Percentiles rank a stretch among this genome's conserved stretches.
Conservation (phyloP, 139 green algal species). For the Chlamydomonas schloesseri region DNA sequence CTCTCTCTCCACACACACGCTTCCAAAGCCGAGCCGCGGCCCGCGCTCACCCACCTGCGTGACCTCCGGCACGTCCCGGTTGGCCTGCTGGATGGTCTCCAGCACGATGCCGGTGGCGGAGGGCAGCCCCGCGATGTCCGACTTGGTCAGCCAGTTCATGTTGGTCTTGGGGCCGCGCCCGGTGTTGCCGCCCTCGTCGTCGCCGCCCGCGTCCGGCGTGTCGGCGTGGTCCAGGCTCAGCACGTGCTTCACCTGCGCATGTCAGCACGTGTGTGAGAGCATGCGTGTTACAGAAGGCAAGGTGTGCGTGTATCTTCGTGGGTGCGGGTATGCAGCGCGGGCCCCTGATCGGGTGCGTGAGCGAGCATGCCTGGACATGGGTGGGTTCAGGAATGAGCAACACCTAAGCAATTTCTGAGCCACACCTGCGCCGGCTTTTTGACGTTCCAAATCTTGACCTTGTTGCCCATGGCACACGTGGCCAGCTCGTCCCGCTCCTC, state of each 20-base stretch:
- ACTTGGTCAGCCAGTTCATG: constrained; percentile 57
- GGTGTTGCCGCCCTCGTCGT: neutral
- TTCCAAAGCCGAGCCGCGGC: neutral
- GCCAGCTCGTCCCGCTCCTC: constrained; percentile 59
- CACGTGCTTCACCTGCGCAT: constrained; percentile 32
- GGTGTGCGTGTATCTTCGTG: too few relatives aligned
- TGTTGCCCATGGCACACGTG: constrained; percentile 72
- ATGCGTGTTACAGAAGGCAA: too few relatives aligned
- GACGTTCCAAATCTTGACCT: constrained; percentile 59
- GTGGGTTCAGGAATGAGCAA: too few relatives aligned
- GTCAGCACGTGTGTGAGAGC: too few relatives aligned
- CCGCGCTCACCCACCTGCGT: constrained; percentile 59
- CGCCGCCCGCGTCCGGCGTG: constrained; percentile 13
- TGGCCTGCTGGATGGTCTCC: constrained; percentile 65
- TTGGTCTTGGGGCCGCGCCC: constrained; percentile 18
- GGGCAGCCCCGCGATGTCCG: constrained; percentile 38
- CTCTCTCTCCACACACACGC: neutral
- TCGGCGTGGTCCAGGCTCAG: constrained; percentile 41
- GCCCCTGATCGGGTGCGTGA: too few relatives aligned
- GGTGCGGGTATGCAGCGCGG: too few relatives aligned
- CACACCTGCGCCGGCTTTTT: constrained; percentile 23
- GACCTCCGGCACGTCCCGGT: constrained; percentile 71
- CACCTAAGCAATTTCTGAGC: too few relatives aligned
- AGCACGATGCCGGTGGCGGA: constrained; percentile 59
- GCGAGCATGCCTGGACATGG: too few relatives aligned